Percentiles rank a stretch among this genome's conserved stretches.
Conservation (phyloP, 768 basidiomycete species). For the Pisolithus sp. region DNA sequence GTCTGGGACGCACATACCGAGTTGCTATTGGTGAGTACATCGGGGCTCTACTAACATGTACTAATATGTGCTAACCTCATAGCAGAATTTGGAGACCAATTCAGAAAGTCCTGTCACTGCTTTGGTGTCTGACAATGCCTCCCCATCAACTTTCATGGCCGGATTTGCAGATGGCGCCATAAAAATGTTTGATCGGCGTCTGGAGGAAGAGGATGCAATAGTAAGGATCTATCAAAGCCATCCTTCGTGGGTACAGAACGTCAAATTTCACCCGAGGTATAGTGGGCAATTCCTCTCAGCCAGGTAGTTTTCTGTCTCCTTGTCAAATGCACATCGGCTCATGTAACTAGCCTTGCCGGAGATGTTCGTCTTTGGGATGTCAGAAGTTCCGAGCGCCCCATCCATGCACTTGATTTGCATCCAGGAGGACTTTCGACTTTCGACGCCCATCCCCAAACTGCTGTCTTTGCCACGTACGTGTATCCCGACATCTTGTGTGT, state of each 20-base stretch:
- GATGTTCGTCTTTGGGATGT: conserved; percentile 90
- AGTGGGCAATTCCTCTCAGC: conserved; percentile 75
- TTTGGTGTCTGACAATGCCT: conserved; percentile 69
- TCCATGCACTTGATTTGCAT: conserved; percentile 58
- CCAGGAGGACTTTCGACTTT: conserved; percentile 74
- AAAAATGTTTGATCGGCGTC: conserved; percentile 86
- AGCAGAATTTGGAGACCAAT: conserved; percentile 82
- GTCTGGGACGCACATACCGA: conserved; percentile 97
- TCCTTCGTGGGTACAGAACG: conserved; percentile 91
- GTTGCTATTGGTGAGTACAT: conserved; percentile 53
- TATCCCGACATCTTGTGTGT: not conserved
- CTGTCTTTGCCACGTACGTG: conserved; percentile 81
- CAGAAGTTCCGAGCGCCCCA: conserved; percentile 53
- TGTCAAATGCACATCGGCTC: not conserved
- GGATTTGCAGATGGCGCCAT: conserved; percentile 91
- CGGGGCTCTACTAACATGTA: not conserved
- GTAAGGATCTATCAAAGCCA: conserved; percentile 67
- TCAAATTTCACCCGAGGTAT: conserved; percentile 71
- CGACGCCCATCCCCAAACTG: conserved; percentile 77
- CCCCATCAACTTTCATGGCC: conserved; percentile 76
- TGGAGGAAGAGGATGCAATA: conserved; percentile 76
- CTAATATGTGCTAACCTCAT: not conserved
- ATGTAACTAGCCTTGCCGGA: conserved; percentile 64
- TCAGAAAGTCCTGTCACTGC: conserved; percentile 87
- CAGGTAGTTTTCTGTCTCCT: conserved; percentile 45